phyloP scores from a whole-genome alignment of 192 early-diverging fungal genomes.

The Thamnidium elegans region DNA sequence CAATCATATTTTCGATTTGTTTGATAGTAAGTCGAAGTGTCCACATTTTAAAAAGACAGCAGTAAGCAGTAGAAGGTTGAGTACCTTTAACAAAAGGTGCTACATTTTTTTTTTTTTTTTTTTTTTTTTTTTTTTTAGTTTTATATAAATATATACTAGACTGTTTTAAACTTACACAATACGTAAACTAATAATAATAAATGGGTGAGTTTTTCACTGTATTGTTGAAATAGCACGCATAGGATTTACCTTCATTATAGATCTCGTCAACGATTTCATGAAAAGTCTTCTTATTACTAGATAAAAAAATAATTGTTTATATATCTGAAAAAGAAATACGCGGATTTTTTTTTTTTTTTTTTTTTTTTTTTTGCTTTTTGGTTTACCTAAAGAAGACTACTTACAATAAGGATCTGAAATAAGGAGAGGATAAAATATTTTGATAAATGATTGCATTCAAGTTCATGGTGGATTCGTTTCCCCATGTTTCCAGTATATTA shows the following conservation, averaged over 20 bases:
- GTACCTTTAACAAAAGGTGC: slow-evolving; percentile 81
- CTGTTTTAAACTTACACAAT: slow-evolving; percentile 17
- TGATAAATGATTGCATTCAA: slow-evolving; percentile 68
- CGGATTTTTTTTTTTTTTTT: not conserved
- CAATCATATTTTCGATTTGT: slow-evolving; percentile 75
- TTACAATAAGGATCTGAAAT: slow-evolving; percentile 73
- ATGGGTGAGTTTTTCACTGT: not conserved
- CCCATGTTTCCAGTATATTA: slow-evolving; percentile 64
- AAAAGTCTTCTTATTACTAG: slow-evolving; percentile 68
- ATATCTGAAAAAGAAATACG: not conserved
- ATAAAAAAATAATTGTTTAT: not conserved
- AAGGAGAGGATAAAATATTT: slow-evolving; percentile 71
- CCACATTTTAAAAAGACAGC: slow-evolving; percentile 83
- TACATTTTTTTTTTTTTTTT: slow-evolving; percentile 22
- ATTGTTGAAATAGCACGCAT: not conserved
- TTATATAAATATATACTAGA: not conserved
- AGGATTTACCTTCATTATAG: slow-evolving; percentile 56
- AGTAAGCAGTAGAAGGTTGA: slow-evolving; percentile 78
- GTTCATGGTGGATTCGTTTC: slow-evolving; percentile 81
- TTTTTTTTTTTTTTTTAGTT: not conserved
- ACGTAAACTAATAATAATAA: slow-evolving; percentile 19
- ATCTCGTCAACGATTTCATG: slow-evolving; percentile 79
- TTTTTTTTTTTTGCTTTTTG: not conserved
- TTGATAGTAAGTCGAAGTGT: slow-evolving; percentile 70
- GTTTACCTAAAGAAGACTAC: slow-evolving; percentile 20